Evolutionary conservation across 2,329 filamentous ascomycete species (phyloP).

Genomic region (Pochonia chlamydosporia): DNA sequence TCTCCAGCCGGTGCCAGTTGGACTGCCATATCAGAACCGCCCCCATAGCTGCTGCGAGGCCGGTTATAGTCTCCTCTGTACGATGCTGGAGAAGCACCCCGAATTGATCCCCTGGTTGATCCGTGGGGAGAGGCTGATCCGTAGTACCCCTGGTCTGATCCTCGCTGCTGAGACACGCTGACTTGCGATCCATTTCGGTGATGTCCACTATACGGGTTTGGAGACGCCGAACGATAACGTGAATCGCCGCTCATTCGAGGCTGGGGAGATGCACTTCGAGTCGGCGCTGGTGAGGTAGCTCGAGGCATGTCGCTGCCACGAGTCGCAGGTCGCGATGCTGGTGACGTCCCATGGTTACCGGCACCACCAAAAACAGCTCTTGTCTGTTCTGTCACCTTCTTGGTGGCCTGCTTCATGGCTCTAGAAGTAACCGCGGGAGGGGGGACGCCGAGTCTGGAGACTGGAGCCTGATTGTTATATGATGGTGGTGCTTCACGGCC

Average conservation of each 20-base stretch:
- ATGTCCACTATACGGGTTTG: constrained; percentile 54
- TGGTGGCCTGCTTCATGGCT: constrained; percentile 92
- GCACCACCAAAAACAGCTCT: constrained; percentile 62
- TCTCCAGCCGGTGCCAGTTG: constrained; percentile 56
- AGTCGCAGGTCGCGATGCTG: constrained; percentile 51
- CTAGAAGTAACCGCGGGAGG: constrained; percentile 87
- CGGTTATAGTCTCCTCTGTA: constrained; percentile 39
- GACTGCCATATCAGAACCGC: constrained; percentile 56
- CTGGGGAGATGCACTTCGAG: constrained; percentile 57
- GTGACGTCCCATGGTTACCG: constrained; percentile 24
- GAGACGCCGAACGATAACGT: constrained; percentile 49
- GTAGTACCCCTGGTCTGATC: constrained; percentile 45
- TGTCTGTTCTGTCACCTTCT: constrained; percentile 80
- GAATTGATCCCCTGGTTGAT: constrained; percentile 34
- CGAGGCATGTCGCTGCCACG: constrained; percentile 54
- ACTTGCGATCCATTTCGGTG: constrained; percentile 31
- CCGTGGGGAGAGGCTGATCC: constrained; percentile 46
- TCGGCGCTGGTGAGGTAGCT: constrained; percentile 62
- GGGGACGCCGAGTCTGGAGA: constrained; percentile 79
- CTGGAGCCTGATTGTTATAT: constrained; percentile 61
- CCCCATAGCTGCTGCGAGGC: constrained; percentile 43
- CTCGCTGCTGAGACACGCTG: constrained; percentile 36
- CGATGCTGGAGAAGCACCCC: constrained; percentile 43
- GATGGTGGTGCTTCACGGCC: constrained; percentile 59
- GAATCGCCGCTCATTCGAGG: constrained; percentile 47